Evolutionary conservation across 208 protist genomes (phyloP).

Genomic region (Strigomonas culicis): DNA sequence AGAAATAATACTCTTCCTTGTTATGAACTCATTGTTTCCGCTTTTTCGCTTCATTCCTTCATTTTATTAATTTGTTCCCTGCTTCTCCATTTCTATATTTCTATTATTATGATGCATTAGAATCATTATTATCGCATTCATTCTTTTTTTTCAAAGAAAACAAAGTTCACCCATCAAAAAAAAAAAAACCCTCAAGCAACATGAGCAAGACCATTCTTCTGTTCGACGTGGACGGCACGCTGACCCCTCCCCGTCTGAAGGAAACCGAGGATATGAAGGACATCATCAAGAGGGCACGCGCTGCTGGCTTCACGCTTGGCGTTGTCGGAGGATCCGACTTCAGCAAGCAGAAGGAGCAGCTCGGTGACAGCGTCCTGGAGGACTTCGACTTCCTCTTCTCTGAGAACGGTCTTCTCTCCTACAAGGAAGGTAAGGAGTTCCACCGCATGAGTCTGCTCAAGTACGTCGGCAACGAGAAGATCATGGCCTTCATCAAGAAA

Average conservation of each 20-base stretch:
- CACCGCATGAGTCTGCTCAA: constrained; percentile 89
- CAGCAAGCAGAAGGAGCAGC: constrained; percentile 97
- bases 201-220: constrained; percentile 78
- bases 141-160: constrained; percentile 11
- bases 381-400: constrained; percentile 98
- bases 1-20: neutral
- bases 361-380: constrained; percentile 84
- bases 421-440: constrained; percentile 87
- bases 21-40: neutral
- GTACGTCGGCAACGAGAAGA: constrained; percentile 92
- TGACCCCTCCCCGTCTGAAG: constrained; percentile 77
- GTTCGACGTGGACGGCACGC: constrained; percentile 96
- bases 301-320: constrained; percentile 89
- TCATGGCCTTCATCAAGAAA: constrained; percentile 96
- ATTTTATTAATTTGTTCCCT: constrained; percentile 10
- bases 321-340: constrained; percentile 99
- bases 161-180: neutral
- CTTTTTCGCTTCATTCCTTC: neutral
- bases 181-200: neutral
- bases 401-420: constrained; percentile 98
- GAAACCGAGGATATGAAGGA: constrained; percentile 90
- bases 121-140: constrained; percentile 12
- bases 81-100: neutral
- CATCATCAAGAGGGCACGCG: constrained; percentile 77
- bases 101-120: neutral